Conservation (phyloP, 495 filamentous ascomycete species). For the Parmelia sp. region DNA sequence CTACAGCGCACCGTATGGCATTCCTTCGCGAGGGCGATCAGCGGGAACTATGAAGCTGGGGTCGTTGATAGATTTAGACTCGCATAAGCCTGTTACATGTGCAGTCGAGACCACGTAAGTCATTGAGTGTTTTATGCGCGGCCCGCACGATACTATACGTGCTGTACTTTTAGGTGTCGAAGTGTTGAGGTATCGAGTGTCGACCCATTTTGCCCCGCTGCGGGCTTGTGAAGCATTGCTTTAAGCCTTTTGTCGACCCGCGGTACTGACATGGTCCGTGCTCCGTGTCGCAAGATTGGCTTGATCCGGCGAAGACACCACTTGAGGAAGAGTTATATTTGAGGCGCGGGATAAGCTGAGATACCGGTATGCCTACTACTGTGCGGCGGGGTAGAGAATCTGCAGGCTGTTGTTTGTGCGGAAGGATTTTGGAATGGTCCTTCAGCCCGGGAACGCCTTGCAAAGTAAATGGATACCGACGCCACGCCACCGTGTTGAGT, state of each 20-base stretch:
- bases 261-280: conserved; percentile 1
- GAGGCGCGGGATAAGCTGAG: conserved; percentile 18
- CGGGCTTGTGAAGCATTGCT: background rate
- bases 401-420: conserved; percentile 15
- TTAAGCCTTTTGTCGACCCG: background rate
- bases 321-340: conserved; percentile 4
- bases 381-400: conserved; percentile 19
- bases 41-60: conserved; percentile 12
- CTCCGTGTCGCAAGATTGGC: conserved; percentile 15
- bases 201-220: background rate
- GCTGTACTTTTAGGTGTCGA: no score
- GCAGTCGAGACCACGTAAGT: conserved; percentile 9
- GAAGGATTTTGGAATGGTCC: background rate
- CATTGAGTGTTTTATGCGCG: conserved; percentile 9
- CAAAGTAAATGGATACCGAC: background rate
- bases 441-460: conserved; percentile 14
- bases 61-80: conserved; percentile 6
- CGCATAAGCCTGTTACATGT: background rate
- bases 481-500: conserved; percentile 14
- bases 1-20: conserved; percentile 7
- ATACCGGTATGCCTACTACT: background rate
- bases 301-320: background rate
- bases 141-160: conserved; percentile 1
- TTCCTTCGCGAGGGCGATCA: conserved; percentile 17
- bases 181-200: no score